These are phyloP conservation scores for Trypanosomatidae sp. DNA, from an alignment of 208 protist species.

Conservation along the genomic window DNA sequence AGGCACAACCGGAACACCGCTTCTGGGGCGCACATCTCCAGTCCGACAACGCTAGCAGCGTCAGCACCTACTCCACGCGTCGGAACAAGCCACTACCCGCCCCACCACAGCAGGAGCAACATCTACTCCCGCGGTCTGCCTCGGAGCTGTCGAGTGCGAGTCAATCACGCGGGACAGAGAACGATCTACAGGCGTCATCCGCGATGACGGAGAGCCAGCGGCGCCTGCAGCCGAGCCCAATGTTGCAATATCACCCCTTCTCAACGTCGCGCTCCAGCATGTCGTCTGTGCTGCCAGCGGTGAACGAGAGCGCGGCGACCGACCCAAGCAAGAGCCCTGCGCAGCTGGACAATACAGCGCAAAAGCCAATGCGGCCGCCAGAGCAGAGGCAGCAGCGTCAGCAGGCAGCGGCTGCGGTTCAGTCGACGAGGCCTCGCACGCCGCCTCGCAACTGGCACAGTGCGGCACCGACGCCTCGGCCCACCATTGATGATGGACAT, in stretches of 20 bases:
- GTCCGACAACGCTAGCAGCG: background rate
- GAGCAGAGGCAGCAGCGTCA: background rate
- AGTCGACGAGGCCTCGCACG: background rate
- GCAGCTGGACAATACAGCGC: background rate
- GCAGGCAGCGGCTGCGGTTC: too few species aligned
- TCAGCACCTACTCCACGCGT: background rate
- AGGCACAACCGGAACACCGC: background rate
- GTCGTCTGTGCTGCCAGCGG: background rate
- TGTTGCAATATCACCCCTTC: background rate
- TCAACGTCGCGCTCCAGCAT: background rate
- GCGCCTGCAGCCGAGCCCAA: background rate
- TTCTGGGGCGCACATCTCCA: background rate
- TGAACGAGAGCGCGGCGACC: background rate
- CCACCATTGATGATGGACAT: slow-evolving; percentile 6
- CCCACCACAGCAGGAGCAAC: background rate
- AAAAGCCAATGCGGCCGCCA: background rate
- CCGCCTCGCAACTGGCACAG: background rate
- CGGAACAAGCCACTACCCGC: background rate
- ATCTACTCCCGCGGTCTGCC: background rate
- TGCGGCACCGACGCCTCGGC: slow-evolving; percentile 14
- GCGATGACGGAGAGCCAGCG: background rate
- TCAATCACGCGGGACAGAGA: background rate
- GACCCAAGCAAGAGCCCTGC: background rate
- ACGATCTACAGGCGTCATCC: background rate
- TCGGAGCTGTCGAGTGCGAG: background rate